Evolutionary conservation across 75 land plant genomes (phyloP).

Genomic region (Pinus albicaulis): DNA sequence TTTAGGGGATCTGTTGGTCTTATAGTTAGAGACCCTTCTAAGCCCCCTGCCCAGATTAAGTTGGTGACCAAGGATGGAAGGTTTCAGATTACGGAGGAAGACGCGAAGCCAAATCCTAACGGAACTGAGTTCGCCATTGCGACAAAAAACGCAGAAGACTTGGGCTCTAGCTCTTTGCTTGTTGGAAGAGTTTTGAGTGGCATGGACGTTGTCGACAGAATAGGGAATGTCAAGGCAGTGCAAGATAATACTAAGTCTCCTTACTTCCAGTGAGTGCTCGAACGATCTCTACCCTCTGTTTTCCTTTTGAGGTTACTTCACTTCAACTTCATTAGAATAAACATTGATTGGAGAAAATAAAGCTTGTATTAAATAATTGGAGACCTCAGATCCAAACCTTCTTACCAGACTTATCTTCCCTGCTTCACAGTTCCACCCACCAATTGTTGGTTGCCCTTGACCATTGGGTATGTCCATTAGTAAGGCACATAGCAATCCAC

Average conservation of each 20-base stretch:
- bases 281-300: neutral
- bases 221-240: slow-evolving; percentile 67
- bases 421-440: no score
- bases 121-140: slow-evolving; percentile 89
- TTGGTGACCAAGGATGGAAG: slow-evolving; percentile 78
- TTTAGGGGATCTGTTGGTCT: slow-evolving; percentile 53
- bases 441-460: no score
- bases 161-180: slow-evolving; percentile 62
- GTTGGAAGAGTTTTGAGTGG: slow-evolving; percentile 82
- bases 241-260: slow-evolving; percentile 82
- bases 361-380: no score
- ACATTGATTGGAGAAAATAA: no score
- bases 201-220: slow-evolving; percentile 79
- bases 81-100: slow-evolving; percentile 82
- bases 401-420: no score
- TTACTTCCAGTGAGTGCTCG: slow-evolving; percentile 64
- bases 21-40: slow-evolving; percentile 66
- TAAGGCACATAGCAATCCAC: no score
- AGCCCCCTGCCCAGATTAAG: slow-evolving; percentile 82
- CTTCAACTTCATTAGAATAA: no score
- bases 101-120: slow-evolving; percentile 65
- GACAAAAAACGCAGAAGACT: slow-evolving; percentile 55
- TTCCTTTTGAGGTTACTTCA: neutral
- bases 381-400: no score
- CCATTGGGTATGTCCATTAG: no score